phyloP scores from a whole-genome alignment of 768 basidiomycete species.

The Mycena vulgaris region DNA sequence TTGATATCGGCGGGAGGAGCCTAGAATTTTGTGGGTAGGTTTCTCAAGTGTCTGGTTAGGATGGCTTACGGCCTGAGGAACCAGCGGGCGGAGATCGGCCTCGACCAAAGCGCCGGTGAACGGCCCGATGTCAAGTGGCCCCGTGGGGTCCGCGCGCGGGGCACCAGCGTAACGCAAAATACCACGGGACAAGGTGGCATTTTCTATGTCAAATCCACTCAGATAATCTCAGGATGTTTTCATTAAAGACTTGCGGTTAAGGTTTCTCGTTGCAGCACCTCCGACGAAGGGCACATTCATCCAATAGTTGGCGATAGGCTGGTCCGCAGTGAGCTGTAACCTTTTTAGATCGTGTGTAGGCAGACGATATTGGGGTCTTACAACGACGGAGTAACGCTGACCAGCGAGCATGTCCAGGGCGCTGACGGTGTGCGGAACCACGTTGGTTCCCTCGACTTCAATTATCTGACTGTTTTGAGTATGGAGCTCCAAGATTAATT shows the following conservation, averaged over 20 bases:
- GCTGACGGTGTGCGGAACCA: constrained; percentile 11
- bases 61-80: constrained; percentile 4
- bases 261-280: constrained; percentile 48
- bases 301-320: constrained; percentile 64
- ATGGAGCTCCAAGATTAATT: too few relatives aligned
- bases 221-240: background rate
- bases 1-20: constrained; percentile 40
- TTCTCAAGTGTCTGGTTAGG: background rate
- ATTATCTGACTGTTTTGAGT: constrained; percentile 1
- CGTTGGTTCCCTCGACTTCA: constrained; percentile 4
- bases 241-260: constrained; percentile 23
- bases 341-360: constrained; percentile 15
- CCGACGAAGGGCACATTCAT: constrained; percentile 48
- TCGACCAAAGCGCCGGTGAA: constrained; percentile 34
- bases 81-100: constrained; percentile 32
- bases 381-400: constrained; percentile 65
- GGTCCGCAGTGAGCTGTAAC: constrained; percentile 53
- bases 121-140: constrained; percentile 36
- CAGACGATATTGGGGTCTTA: constrained; percentile 31
- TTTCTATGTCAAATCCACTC: background rate
- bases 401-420: constrained; percentile 55
- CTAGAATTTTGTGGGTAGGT: constrained; percentile 29
- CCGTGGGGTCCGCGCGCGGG: constrained; percentile 47
- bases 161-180: constrained; percentile 57
- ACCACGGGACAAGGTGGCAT: constrained; percentile 44